Evolutionary conservation across 306 rosid genomes (phyloP), one percentile per base, ranked within the genome.

Genomic region (Canavalia ensiformis): DNA sequence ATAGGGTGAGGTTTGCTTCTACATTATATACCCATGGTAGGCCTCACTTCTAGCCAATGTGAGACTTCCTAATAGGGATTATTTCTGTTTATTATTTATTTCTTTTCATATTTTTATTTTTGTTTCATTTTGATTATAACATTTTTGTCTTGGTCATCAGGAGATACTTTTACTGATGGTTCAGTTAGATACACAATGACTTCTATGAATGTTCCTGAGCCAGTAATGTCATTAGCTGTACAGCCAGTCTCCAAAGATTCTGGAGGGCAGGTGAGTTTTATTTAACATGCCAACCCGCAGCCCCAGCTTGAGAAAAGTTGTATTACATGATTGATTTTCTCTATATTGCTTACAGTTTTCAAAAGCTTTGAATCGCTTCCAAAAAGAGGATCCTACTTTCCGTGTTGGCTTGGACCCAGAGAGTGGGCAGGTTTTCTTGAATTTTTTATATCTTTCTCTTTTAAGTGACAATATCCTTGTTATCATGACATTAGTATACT

Each of bases 171-270:
- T 83, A 93, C 99, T 13, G 97, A 93, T 80, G 99, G 99, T 42
- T 90, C 94, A 12, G 90, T 95, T 68, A 91, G 71, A 81, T 95
- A 93, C 84, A 95, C 99, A 51, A 95, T 95, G 99, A 95, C 99
- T 62, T 93, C 99, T 46, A 95, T 95, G 99, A 95, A 90, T 86
- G 99, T 95, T 67, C 99, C 99, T 10, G 99, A 95, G 84, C 99
- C 99, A 18, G 99, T 95, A 84, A 95, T 95, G 99, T 95, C 99
- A 33, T 92, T 95, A 88, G 99, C 99, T 39, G 90, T 95, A 44
- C 99, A 95, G 79, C 99, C 99, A 3, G 93, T 93, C 62, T 95
- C 99, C 42, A 95, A 95, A 88, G 99, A 95, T 89, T 87, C 98
- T 47, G 98, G 99, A 78, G 99, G 99, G 68, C 98, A 93, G 87